These are phyloP conservation scores for Beauveria caledonica DNA, from an alignment of 2,329 filamentous ascomycete genomes.

Conservation along the genomic window DNA sequence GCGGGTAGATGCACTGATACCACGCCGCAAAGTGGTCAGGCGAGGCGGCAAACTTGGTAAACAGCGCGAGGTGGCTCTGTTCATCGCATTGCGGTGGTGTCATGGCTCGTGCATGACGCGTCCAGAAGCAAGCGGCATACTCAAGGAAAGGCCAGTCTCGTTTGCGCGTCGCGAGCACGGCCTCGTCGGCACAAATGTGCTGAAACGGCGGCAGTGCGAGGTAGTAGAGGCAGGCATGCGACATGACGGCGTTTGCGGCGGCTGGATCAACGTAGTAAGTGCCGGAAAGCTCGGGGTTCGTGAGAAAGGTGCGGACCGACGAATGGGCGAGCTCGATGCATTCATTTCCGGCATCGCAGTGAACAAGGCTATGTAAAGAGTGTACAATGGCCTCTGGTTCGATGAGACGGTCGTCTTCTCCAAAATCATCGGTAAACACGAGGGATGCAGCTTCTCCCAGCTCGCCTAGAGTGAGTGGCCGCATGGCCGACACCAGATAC, in stretches of 20 bases:
- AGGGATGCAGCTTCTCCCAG: constrained; percentile 4
- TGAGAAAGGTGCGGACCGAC: constrained; percentile 8
- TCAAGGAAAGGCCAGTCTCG: constrained; percentile 5
- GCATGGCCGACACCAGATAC: constrained; percentile 5
- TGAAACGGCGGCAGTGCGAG: constrained; percentile 3
- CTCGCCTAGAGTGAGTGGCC: constrained; percentile 1
- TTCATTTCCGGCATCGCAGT: neutral
- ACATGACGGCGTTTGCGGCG: neutral
- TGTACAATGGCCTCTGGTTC: constrained; percentile 7
- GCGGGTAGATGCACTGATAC: constrained; percentile 9
- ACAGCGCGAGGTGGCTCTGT: neutral
- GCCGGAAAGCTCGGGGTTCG: neutral
- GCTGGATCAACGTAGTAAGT: neutral
- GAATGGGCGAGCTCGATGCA: constrained; percentile 9
- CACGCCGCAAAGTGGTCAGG: constrained; percentile 7
- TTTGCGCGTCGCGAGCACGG: neutral
- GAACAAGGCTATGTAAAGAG: constrained; percentile 2
- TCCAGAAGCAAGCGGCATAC: constrained; percentile 6
- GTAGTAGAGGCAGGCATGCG: constrained; percentile 1
- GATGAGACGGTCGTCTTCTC: constrained; percentile 10
- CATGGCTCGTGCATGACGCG: neutral
- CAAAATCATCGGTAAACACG: neutral
- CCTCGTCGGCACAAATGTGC: neutral
- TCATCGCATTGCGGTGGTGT: neutral
- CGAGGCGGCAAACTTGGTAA: neutral